Evolutionary conservation across 2,329 filamentous ascomycete genomes (phyloP).

Genomic region (Fusarium anguioides): DNA sequence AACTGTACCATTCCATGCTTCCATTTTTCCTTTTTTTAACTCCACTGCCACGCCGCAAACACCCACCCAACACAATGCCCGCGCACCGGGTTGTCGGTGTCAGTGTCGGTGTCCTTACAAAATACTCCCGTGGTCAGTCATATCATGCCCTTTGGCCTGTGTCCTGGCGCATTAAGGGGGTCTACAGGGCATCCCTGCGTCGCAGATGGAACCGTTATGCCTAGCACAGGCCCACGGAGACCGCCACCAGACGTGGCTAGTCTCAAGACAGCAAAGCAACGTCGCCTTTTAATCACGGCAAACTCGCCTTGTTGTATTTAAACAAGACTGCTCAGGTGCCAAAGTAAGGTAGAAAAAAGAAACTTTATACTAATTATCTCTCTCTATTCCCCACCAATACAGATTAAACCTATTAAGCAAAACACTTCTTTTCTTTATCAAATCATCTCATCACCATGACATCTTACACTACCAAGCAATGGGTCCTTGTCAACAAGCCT

Average conservation of each 20-base stretch:
- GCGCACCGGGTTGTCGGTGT: slow-evolving; percentile 19
- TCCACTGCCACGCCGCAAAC: neutral
- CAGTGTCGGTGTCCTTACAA: slow-evolving; percentile 14
- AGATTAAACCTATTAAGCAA: too few species aligned
- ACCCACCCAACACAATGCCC: neutral
- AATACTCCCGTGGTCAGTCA: slow-evolving; percentile 1
- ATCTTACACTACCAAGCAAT: slow-evolving; percentile 47
- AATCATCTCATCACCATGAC: slow-evolving; percentile 31
- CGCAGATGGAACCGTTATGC: slow-evolving; percentile 20
- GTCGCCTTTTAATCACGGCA: slow-evolving; percentile 1
- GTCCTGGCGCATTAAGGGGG: slow-evolving; percentile 1
- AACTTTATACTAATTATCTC: slow-evolving; percentile 8
- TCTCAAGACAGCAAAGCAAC: neutral
- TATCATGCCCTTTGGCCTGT: too few species aligned
- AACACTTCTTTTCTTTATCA: slow-evolving; percentile 15
- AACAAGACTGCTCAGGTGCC: neutral
- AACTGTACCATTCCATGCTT: neutral
- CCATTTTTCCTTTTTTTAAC: slow-evolving; percentile 1
- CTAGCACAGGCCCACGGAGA: slow-evolving; percentile 24
- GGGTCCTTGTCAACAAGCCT: slow-evolving; percentile 45
- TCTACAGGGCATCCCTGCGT: neutral
- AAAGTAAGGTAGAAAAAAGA: neutral
- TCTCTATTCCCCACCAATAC: slow-evolving; percentile 7
- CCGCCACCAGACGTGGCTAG: slow-evolving; percentile 19
- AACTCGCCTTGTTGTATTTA: slow-evolving; percentile 12